These are phyloP conservation scores for Rugosomyces carneus DNA, from an alignment of 1,284 basidiomycete genomes.

Conservation along the genomic window DNA sequence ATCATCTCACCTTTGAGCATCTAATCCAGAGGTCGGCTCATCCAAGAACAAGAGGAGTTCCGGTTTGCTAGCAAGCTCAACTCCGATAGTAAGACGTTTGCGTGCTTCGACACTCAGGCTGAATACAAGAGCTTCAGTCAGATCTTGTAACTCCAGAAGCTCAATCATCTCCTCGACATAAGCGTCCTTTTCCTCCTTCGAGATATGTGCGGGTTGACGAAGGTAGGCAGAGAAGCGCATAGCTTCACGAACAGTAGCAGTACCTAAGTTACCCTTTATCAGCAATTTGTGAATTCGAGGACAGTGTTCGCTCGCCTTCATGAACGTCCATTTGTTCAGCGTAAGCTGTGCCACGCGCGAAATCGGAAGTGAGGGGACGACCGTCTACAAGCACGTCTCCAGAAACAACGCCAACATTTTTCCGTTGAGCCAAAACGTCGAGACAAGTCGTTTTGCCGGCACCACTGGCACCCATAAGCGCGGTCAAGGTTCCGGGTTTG, in stretches of 20 bases:
- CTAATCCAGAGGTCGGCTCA: constrained; percentile 62
- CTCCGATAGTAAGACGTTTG: constrained; percentile 85
- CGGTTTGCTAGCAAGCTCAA: constrained; percentile 83
- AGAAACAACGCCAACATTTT: constrained; percentile 78
- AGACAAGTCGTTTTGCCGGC: constrained; percentile 79
- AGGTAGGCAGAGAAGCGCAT: constrained; percentile 86
- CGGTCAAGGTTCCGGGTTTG: constrained; percentile 79
- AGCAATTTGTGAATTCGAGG: neutral
- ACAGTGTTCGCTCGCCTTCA: constrained; percentile 37
- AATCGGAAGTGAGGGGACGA: constrained; percentile 65
- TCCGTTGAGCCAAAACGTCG: constrained; percentile 85
- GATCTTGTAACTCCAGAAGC: constrained; percentile 60
- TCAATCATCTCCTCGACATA: constrained; percentile 78
- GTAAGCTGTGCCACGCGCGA: constrained; percentile 75
- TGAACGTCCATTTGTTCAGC: constrained; percentile 89
- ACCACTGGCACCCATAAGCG: constrained; percentile 78
- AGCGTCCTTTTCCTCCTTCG: constrained; percentile 74
- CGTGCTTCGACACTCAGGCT: constrained; percentile 71
- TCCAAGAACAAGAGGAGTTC: constrained; percentile 76
- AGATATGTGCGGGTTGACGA: constrained; percentile 72
- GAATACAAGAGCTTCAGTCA: constrained; percentile 58
- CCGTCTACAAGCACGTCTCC: constrained; percentile 84
- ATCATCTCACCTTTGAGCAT: constrained; percentile 49
- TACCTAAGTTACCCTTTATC: constrained; percentile 28
- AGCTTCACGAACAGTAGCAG: constrained; percentile 84